Evolutionary conservation across 345 rosid species (phyloP).

Genomic region (Lumnitzera littorea): DNA sequence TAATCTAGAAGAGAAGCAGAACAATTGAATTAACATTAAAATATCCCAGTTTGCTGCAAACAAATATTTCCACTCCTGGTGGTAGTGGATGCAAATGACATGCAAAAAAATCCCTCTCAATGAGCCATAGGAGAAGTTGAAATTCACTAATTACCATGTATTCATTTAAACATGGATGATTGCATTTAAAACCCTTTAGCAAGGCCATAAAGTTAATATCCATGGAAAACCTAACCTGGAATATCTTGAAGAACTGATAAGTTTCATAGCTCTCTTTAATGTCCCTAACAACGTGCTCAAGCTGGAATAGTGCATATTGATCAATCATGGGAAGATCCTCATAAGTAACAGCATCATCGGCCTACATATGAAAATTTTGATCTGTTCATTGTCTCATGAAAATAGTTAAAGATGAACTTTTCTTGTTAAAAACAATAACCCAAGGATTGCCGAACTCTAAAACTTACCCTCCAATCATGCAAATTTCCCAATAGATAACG

Average conservation of each 20-base stretch:
- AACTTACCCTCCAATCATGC: slow-evolving; percentile 87
- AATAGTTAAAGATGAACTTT: neutral
- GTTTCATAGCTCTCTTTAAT: slow-evolving; percentile 67
- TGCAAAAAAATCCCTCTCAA: no score
- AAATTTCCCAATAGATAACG: slow-evolving; percentile 89
- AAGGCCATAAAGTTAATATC: neutral
- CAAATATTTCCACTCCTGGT: no score
- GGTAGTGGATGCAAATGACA: no score
- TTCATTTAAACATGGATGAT: no score
- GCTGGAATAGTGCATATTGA: slow-evolving; percentile 80
- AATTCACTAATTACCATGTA: no score
- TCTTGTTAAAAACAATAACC: neutral
- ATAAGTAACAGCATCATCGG: slow-evolving; percentile 59
- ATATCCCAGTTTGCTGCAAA: no score
- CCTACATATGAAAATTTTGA: slow-evolving; percentile 39
- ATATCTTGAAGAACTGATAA: slow-evolving; percentile 85
- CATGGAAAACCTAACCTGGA: slow-evolving; percentile 46
- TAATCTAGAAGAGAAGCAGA: slow-evolving; percentile 41
- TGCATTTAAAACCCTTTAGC: neutral
- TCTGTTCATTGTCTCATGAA: no score
- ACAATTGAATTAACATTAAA: no score
- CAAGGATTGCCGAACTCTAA: neutral
- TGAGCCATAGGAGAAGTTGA: no score
- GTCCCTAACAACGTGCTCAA: slow-evolving; percentile 72
- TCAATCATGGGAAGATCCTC: slow-evolving; percentile 82